Base-by-base conservation (phyloP, 495 filamentous ascomycete genomes). In the Hyaloscypha finlandica region DNA sequence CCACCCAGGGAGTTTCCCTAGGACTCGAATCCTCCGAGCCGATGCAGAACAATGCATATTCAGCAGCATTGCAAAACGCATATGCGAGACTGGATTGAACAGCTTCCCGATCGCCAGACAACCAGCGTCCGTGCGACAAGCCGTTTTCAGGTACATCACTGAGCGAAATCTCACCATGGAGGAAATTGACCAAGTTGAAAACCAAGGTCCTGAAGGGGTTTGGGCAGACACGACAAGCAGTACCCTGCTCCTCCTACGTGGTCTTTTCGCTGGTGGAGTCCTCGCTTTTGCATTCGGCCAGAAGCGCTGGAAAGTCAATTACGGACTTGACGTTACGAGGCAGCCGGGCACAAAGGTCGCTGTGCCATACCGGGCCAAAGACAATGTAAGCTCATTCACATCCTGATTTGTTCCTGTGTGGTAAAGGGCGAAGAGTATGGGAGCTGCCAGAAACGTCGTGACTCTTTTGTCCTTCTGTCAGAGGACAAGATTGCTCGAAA, bases 321-420 rank as follows among this genome's bases (percentile, higher is more conserved):
- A 89, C 68, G 89, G 89, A 0, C 78, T 89, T 35, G 77, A 85
- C 70, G 75, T 0, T 72, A 61, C 54, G 75, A 86, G 51, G 19
- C 8, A 48, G 42, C 42, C 42, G 4, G 16, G 9, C 9, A 85
- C 83, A 0, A 77, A 78, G 63, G 79, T 91, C 1, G 90, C 90
- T 4, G 89, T 93, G 0, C 91, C 91, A 0, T 94, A 84, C 64
- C 79, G 85, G n/a, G 85, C 86, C 1, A 94, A 93, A 68, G 42
- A 48, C 16, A 48, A 19, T 48, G 35, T 37, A 37, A 37, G 35
- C 12, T 37, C 35, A 8, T 3, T 37, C 35, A 25, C 2, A 25
- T 25, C 25, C 25, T 25, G 2, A 25, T 25, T 25, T 25, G 25
- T 25, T 25, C 25, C 25, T 25, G 25, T 25, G 25, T 25, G 25